These are phyloP conservation scores for Hirschfeldia incana DNA, from an alignment of 345 rosid species.

Conservation along the genomic window DNA sequence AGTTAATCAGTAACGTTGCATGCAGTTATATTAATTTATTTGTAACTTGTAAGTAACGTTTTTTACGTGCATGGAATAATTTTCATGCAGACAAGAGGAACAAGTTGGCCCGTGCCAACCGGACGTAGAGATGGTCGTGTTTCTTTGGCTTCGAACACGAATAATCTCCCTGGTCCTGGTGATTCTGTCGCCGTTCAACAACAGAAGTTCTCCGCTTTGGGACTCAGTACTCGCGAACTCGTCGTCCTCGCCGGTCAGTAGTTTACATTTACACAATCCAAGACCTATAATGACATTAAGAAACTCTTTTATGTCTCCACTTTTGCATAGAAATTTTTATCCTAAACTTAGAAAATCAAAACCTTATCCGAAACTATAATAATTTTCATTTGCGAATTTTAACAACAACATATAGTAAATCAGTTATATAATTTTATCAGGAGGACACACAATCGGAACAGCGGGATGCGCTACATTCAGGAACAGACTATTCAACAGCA, in stretches of 20 bases:
- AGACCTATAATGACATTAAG: slow-evolving; percentile 5
- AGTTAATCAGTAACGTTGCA: background rate
- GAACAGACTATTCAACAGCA: slow-evolving; percentile 44
- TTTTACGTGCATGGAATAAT: slow-evolving; percentile 30
- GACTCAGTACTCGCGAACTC: slow-evolving; percentile 50
- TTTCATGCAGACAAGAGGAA: slow-evolving; percentile 48
- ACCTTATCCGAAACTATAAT: background rate
- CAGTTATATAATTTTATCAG: slow-evolving; percentile 25
- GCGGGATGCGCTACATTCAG: slow-evolving; percentile 48
- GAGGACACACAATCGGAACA: slow-evolving; percentile 63
- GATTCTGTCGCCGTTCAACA: slow-evolving; percentile 50
- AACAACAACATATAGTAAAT: background rate
- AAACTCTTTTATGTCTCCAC: background rate
- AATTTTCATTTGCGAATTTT: background rate
- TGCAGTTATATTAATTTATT: slow-evolving; percentile 5
- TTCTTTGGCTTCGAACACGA: slow-evolving; percentile 41
- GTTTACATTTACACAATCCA: background rate
- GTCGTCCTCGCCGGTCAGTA: slow-evolving; percentile 51
- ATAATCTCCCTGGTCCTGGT: slow-evolving; percentile 41
- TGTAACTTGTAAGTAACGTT: background rate
- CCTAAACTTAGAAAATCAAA: background rate
- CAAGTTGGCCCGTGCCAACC: slow-evolving; percentile 54
- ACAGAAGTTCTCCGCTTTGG: slow-evolving; percentile 42
- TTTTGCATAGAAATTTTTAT: background rate
- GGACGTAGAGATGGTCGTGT: slow-evolving; percentile 54